Percentiles rank a stretch among this genome's conserved stretches.
These are phyloP conservation scores for Pestalotiopsis sp. DNA, from an alignment of 2,329 filamentous ascomycete genomes.

Conservation along the genomic window DNA sequence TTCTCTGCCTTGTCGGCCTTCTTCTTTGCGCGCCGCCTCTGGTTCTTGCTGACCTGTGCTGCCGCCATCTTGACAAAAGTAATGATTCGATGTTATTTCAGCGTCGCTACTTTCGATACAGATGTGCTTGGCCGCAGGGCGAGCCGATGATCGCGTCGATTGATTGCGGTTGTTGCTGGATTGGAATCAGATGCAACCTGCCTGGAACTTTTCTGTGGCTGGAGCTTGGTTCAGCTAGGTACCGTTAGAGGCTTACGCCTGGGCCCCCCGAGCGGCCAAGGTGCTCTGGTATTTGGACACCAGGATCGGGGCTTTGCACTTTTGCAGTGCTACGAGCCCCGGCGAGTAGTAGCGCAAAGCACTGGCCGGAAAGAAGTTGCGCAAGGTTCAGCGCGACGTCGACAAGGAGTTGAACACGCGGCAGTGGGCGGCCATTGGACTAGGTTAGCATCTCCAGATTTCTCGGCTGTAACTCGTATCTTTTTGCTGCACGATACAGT, in stretches of 20 bases:
- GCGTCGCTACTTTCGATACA: not conserved
- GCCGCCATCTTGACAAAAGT: constrained; percentile 53
- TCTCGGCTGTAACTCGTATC: constrained; percentile 12
- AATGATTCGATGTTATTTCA: not conserved
- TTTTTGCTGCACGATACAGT: constrained; percentile 3
- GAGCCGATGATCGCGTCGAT: not conserved
- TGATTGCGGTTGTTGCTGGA: not conserved
- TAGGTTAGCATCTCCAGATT: constrained; percentile 7
- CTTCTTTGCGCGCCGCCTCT: constrained; percentile 89
- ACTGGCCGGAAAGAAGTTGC: not conserved
- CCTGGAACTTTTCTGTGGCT: constrained; percentile 11
- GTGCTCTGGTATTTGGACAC: not conserved
- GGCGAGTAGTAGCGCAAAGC: not conserved
- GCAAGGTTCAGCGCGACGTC: not conserved
- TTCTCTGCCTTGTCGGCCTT: constrained; percentile 93
- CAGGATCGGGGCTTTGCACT: too few relatives aligned
- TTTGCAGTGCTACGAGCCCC: not conserved
- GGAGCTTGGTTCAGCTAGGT: constrained; percentile 3
- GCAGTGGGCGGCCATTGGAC: not conserved
- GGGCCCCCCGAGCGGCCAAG: not conserved
- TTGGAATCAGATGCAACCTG: not conserved
- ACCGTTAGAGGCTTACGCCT: not conserved
- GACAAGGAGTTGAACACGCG: constrained; percentile 9
- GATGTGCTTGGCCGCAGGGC: not conserved
- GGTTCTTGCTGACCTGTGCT: constrained; percentile 87